A percentile compares a stretch with the other conserved stretches of the same genome.
Evolutionary conservation across 768 basidiomycete species (phyloP).

Genomic region (Agaricus bisporus): DNA sequence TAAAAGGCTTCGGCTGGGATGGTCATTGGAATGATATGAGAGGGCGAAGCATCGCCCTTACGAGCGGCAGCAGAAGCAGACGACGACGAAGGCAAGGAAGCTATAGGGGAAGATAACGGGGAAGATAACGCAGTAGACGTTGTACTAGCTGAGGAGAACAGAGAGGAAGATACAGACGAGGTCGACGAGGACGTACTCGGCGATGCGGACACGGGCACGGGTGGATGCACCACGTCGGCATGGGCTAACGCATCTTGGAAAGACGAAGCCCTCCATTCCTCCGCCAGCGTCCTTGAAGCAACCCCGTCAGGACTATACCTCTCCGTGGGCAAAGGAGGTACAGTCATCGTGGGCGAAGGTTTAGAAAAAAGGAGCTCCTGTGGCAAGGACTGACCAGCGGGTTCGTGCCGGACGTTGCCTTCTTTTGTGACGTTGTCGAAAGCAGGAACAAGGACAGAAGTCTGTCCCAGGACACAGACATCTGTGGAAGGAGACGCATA

Average conservation of each 20-base stretch:
- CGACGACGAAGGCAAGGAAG: neutral
- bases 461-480: neutral
- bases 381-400: neutral
- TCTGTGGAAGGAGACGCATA: constrained; percentile 2
- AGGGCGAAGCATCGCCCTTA: neutral
- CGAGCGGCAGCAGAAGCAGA: constrained; percentile 5
- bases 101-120: neutral
- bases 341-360: neutral
- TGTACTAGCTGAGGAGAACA: constrained; percentile 3
- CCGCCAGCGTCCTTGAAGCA: constrained; percentile 3
- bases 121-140: neutral
- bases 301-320: constrained; percentile 1
- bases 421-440: constrained; percentile 5
- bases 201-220: neutral
- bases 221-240: neutral
- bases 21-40: constrained; percentile 3
- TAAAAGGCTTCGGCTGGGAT: constrained; percentile 10
- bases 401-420: neutral
- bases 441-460: constrained; percentile 1
- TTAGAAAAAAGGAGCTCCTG: neutral
- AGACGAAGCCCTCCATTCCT: constrained; percentile 8
- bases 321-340: neutral
- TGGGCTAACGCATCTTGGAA: constrained; percentile 6
- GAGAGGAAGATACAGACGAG: constrained; percentile 2
- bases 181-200: neutral